Evolutionary conservation across 176 grass and related monocot species (phyloP).

Genomic region (Avena atlantica): DNA sequence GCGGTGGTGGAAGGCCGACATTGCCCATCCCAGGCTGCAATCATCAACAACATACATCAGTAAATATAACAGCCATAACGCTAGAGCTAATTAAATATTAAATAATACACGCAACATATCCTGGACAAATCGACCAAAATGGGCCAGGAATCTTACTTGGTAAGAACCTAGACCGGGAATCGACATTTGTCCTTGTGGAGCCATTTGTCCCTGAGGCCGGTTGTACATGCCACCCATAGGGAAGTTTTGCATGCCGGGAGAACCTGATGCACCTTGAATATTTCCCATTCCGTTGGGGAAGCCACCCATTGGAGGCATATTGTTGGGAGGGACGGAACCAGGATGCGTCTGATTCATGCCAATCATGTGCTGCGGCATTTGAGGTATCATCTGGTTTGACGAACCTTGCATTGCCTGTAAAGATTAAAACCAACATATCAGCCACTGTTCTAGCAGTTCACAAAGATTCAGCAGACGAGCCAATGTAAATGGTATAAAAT

Average conservation of each 20-base stretch:
- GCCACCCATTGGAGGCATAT: conserved; percentile 74
- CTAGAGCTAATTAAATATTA: not conserved
- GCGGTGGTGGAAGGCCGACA: conserved; percentile 64
- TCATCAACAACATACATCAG: conserved; percentile 24
- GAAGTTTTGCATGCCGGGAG: conserved; percentile 77
- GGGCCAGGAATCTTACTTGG: conserved; percentile 50
- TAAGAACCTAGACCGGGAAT: conserved; percentile 84
- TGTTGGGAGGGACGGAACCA: conserved; percentile 49
- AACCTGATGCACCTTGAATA: conserved; percentile 64
- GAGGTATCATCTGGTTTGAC: conserved; percentile 79
- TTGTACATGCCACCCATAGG: conserved; percentile 82
- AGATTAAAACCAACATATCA: conserved; percentile 36
- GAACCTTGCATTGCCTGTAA: conserved; percentile 73
- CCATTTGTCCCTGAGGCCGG: conserved; percentile 78
- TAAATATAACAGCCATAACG: not conserved
- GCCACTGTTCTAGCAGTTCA: not conserved
- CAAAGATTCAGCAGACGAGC: not conserved
- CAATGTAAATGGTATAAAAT: conserved; percentile 20
- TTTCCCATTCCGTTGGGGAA: conserved; percentile 81
- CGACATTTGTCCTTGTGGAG: conserved; percentile 67
- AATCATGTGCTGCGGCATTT: conserved; percentile 87
- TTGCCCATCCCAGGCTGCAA: conserved; percentile 80
- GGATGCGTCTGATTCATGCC: conserved; percentile 77
- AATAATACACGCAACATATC: not conserved
- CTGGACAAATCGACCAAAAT: not conserved